Evolutionary conservation across 2,329 filamentous ascomycete genomes (phyloP).

Genomic region (Gliomastix tumulicola): DNA sequence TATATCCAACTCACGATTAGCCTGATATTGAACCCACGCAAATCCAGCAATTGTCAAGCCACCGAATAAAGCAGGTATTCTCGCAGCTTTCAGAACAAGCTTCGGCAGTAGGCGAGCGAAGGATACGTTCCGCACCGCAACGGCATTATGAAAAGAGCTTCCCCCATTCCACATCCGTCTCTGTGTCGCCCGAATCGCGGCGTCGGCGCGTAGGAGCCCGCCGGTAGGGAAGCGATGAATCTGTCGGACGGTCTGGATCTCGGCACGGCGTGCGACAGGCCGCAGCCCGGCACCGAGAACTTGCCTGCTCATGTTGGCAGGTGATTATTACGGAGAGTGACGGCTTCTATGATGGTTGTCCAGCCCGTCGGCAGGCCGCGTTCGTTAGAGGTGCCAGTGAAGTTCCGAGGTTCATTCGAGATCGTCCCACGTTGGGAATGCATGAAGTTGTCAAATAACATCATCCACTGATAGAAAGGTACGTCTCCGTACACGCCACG

Average conservation of each 20-base stretch:
- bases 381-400: constrained; percentile 9
- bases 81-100: constrained; percentile 80
- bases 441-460: too few relatives aligned
- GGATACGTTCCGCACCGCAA: constrained; percentile 55
- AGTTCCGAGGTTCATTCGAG: too few relatives aligned
- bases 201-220: constrained; percentile 61
- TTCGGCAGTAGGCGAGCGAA: constrained; percentile 69
- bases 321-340: background rate
- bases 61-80: constrained; percentile 86
- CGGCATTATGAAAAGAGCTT: constrained; percentile 78
- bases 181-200: constrained; percentile 52
- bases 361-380: constrained; percentile 4
- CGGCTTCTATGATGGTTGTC: constrained; percentile 1
- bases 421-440: too few relatives aligned
- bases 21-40: constrained; percentile 95
- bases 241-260: constrained; percentile 48
- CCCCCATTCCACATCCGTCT: constrained; percentile 70
- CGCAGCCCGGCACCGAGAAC: constrained; percentile 62
- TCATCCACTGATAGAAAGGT: too few relatives aligned
- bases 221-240: constrained; percentile 61
- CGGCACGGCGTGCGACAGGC: constrained; percentile 56
- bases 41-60: constrained; percentile 79
- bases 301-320: constrained; percentile 24
- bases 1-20: constrained; percentile 57
- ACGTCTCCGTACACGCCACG: too few relatives aligned